phyloP scores from a whole-genome alignment of 352 stramenopile species.

The Phytophthora ramorum region DNA sequence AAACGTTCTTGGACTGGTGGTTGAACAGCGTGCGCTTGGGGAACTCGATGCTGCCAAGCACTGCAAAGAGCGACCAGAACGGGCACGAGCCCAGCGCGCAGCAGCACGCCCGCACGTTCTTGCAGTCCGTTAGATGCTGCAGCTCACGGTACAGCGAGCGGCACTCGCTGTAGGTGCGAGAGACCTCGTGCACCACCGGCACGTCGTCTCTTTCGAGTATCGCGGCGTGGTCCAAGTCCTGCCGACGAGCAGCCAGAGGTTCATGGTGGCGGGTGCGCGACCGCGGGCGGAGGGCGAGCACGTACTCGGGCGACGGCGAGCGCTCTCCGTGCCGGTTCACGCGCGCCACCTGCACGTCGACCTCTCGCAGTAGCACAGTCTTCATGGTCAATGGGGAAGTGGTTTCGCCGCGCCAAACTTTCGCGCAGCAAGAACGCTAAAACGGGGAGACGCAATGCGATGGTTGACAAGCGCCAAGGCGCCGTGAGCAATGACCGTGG shows the following conservation, averaged over 20 bases:
- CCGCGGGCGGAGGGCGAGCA: constrained; percentile 51
- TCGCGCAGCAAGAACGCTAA: not conserved
- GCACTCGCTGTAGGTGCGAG: constrained; percentile 64
- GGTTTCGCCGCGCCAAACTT: too few species aligned
- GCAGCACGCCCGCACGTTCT: constrained; percentile 47
- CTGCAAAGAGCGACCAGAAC: constrained; percentile 60
- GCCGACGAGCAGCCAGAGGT: constrained; percentile 9
- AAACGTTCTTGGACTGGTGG: constrained; percentile 44
- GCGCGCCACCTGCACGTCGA: constrained; percentile 54
- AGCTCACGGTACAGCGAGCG: constrained; percentile 54
- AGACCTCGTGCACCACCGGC: constrained; percentile 49
- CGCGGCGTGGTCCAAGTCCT: constrained; percentile 37
- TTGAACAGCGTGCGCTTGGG: constrained; percentile 59
- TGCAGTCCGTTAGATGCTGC: constrained; percentile 48
- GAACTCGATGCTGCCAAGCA: constrained; percentile 58
- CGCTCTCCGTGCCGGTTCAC: constrained; percentile 30
- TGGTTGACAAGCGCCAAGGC: not conserved
- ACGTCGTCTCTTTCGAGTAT: constrained; percentile 15
- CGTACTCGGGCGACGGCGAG: constrained; percentile 48
- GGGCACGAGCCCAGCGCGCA: constrained; percentile 63
- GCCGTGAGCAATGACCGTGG: constrained; percentile 1
- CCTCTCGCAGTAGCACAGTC: constrained; percentile 54
- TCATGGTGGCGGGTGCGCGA: constrained; percentile 14
- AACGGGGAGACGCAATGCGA: constrained; percentile 9
- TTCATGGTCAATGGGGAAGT: constrained; percentile 28